Base-by-base conservation (phyloP, 768 basidiomycete genomes). In the Auricularia sp. region DNA sequence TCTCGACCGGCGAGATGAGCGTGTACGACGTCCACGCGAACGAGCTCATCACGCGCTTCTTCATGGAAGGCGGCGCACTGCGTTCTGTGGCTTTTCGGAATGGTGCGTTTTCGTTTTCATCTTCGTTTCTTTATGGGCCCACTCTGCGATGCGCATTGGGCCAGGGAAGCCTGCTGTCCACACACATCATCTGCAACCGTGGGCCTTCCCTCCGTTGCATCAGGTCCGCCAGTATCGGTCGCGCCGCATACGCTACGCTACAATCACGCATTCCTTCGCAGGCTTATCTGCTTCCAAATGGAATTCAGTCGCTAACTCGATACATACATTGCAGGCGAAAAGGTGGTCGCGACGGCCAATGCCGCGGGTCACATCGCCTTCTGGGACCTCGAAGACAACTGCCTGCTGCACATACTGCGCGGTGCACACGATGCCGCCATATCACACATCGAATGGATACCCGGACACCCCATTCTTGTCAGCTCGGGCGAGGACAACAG, bases 401-500 rank as follows among this genome's bases (percentile, higher is more conserved):
- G 87, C 56, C 78, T 96, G 14, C 76, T 98, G 23, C 93, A 97
- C 72, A 84, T 94, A 71, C 76, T 95, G 44, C 84, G 88, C 44
- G 91, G 88, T 35, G 94, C 94, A 3, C 97, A 99, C 70, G 93
- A 97, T 66, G 87, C 89, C 18, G 82, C 87, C 1, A 83, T 98
- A 33, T 87, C 85, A 54, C 83, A 89, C 1, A 73, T 96, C 4
- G 87, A 96, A 71, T 99, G 95, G 93, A 83, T 98, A 6, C 86
- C 93, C 3, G 90, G 94, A 3, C 96, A 99, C 72, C 92, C 94
- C 7, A 76, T 99, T 12, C 77, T 99, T 59, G 81, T 98, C 66
- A 94, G 87, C 39, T 91, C 91, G 2, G 91, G 93, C 23, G 90
- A 89, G 67, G 97, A 98, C 72, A 99, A 99, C 73, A 91, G 92